These are phyloP conservation scores for Termitomyces sp. DNA, from an alignment of 768 basidiomycete species.

Conservation along the genomic window DNA sequence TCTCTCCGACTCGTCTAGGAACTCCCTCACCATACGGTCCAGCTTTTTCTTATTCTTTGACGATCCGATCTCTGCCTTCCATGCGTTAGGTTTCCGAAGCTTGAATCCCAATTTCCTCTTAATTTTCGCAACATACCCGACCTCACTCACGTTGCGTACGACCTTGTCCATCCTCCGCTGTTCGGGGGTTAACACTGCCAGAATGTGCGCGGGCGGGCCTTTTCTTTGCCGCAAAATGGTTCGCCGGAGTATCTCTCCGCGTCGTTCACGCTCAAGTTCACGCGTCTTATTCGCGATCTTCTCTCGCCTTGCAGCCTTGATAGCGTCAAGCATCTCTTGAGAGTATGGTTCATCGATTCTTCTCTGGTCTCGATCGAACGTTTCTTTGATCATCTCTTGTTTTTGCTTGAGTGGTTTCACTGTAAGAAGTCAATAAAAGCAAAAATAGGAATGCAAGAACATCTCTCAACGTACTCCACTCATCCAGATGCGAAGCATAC, in stretches of 20 bases:
- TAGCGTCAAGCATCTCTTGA: slow-evolving; percentile 41
- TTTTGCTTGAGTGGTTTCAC: slow-evolving; percentile 33
- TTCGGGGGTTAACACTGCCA: slow-evolving; percentile 46
- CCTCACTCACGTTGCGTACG: slow-evolving; percentile 53
- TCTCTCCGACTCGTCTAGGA: slow-evolving; percentile 27
- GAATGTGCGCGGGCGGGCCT: slow-evolving; percentile 63
- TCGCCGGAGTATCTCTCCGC: slow-evolving; percentile 53
- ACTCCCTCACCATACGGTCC: slow-evolving; percentile 19
- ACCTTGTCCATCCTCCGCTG: slow-evolving; percentile 48
- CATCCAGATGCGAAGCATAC: slow-evolving; percentile 12
- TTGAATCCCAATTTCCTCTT: slow-evolving; percentile 56
- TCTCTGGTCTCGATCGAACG: slow-evolving; percentile 35
- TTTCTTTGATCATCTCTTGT: slow-evolving; percentile 24
- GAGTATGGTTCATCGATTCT: slow-evolving; percentile 44
- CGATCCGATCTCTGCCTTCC: slow-evolving; percentile 28
- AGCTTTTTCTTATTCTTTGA: slow-evolving; percentile 26
- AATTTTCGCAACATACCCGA: slow-evolving; percentile 66
- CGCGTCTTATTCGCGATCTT: slow-evolving; percentile 64
- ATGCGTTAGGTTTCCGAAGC: slow-evolving; percentile 36
- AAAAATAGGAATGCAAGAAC: background rate
- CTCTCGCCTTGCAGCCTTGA: slow-evolving; percentile 55
- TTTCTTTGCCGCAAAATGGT: slow-evolving; percentile 46
- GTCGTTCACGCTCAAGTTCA: slow-evolving; percentile 55
- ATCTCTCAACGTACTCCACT: slow-evolving; percentile 38
- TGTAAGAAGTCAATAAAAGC: slow-evolving; percentile 16